Evolutionary conservation across 257 asterid species (phyloP), one percentile per base, ranked within the genome.

Genomic region (Echium plantagineum): DNA sequence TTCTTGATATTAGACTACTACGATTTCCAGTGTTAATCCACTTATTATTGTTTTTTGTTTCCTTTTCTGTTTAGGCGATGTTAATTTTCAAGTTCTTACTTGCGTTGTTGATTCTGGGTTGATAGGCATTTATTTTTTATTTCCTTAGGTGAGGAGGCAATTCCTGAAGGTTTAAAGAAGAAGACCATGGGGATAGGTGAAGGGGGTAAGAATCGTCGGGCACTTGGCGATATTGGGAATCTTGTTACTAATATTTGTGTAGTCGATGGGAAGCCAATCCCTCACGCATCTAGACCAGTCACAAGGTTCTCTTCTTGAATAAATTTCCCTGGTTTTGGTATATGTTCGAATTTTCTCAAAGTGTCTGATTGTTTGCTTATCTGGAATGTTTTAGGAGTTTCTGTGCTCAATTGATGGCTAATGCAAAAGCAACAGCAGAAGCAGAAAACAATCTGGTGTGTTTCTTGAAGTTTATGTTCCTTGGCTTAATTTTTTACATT

Each of bases 161-260:
- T 70, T 42, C 83, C 83, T 12, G 90, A 66, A 47, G 94, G 73
- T 9, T 57, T 58, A 16, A 87, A 80, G 80, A 87, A 75, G 78
- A 81, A 83, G 80, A 87, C 69, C 61, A 65, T 75, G 79, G 89
- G 59, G 16, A 93, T 70, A 42, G 49, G 1, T 42, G 49, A 10
- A 42, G 96, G 75, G 57, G 81, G 84, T 71, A 85, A 78, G 70
- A 80, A 62, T 12, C 83, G 98, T 6, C 85, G 90, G 13, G 95
- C 94, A 1, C 94, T 91, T 5, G 94, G 90, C 0, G 97, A 88
- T 63, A 91, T 91, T 0, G 97, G 98, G 6, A 91, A 91, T 69
- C 26, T 81, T 24, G 97, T 81, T n/a, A 69, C 87, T 0, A 65
- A 42, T 42, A 42, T 42, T 57, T 84, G 80, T 16, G 89, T 72